phyloP scores from a whole-genome alignment of 768 basidiomycete genomes.

The Amanita exitialis region DNA sequence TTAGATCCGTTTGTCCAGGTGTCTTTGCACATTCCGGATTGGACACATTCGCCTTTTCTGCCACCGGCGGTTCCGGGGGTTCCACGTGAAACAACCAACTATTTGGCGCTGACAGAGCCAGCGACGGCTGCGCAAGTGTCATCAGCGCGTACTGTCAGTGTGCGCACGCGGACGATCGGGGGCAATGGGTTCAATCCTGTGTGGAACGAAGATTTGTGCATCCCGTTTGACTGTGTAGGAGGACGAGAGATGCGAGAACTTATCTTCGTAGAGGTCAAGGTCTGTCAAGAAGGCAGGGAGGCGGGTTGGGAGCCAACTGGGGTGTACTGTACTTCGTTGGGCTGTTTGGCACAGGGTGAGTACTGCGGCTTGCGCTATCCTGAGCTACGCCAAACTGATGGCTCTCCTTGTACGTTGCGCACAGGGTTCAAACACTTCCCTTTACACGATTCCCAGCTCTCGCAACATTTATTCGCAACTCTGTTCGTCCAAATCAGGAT shows the following conservation, averaged over 20 bases:
- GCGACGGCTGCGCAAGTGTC: slow-evolving; percentile 16
- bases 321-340: slow-evolving; percentile 63
- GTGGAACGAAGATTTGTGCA: slow-evolving; percentile 62
- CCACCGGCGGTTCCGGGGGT: slow-evolving; percentile 9
- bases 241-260: slow-evolving; percentile 67
- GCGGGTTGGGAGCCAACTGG: slow-evolving; percentile 58
- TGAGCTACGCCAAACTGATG: background rate
- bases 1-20: slow-evolving; percentile 77
- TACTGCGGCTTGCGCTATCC: slow-evolving; percentile 1
- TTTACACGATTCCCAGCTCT: slow-evolving; percentile 77
- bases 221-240: slow-evolving; percentile 72
- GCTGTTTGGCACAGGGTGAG: slow-evolving; percentile 62
- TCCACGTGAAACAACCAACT: slow-evolving; percentile 8
- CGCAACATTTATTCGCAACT: slow-evolving; percentile 90
- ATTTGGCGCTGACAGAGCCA: slow-evolving; percentile 13
- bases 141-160: slow-evolving; percentile 35
- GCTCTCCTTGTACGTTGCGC: background rate
- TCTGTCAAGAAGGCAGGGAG: slow-evolving; percentile 50
- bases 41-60: slow-evolving; percentile 30
- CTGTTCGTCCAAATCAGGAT: slow-evolving; percentile 69
- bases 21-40: slow-evolving; percentile 67
- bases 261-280: slow-evolving; percentile 73
- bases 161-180: slow-evolving; percentile 54
- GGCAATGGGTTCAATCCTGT: slow-evolving; percentile 92
- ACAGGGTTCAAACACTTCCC: slow-evolving; percentile 86